phyloP scores from a whole-genome alignment of 129 eudicot species.

The Flaveria sonorensis region DNA sequence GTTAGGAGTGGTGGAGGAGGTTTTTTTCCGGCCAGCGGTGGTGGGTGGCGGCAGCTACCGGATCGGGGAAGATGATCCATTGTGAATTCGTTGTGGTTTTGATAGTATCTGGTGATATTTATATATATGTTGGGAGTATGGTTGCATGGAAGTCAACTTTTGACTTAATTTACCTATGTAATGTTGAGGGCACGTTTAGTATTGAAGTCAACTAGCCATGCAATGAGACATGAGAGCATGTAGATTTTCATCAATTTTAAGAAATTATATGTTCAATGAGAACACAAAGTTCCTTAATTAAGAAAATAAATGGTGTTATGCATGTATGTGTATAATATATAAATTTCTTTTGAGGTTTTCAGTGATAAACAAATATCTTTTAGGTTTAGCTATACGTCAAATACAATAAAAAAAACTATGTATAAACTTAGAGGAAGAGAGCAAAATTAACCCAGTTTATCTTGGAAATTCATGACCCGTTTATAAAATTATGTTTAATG shows the following conservation, averaged over 20 bases:
- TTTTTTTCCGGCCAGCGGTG: conserved; percentile 17
- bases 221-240: conserved; percentile 38
- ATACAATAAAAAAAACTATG: too few relatives aligned
- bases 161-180: conserved; percentile 23
- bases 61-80: conserved; percentile 36
- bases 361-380: too few relatives aligned
- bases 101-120: not conserved
- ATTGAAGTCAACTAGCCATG: conserved; percentile 31
- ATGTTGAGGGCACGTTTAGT: conserved; percentile 36
- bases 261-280: not conserved
- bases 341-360: too few relatives aligned
- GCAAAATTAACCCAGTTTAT: too few relatives aligned
- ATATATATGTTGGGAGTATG: not conserved
- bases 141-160: conserved; percentile 33
- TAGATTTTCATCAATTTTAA: conserved; percentile 6
- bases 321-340: too few relatives aligned
- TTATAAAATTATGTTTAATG: too few relatives aligned
- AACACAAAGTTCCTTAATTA: not conserved
- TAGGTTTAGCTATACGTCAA: too few relatives aligned
- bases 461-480: too few relatives aligned
- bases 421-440: too few relatives aligned
- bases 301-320: not conserved
- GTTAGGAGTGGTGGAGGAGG: conserved; percentile 35
- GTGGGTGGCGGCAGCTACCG: conserved; percentile 25
- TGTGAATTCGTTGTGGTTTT: not conserved